phyloP scores from a whole-genome alignment of 148 eudicot species.

The Dysphania ambrosioides region DNA sequence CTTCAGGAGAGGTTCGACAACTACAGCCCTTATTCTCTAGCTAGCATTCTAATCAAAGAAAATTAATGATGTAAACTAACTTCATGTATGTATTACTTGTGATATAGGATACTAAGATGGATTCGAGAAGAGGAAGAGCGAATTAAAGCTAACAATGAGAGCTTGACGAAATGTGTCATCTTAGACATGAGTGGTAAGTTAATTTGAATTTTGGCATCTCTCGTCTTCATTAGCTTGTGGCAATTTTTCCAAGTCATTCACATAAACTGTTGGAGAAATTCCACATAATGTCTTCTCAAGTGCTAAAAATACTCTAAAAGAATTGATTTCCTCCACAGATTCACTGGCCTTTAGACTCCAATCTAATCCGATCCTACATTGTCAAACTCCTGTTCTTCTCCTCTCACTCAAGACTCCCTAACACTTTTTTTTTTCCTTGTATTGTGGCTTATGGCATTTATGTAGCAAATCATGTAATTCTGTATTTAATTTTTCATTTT shows the following conservation, averaged over 20 bases:
- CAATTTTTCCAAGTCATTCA: not conserved
- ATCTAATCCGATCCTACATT: too few relatives aligned
- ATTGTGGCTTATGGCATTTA: too few relatives aligned
- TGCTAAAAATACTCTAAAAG: too few relatives aligned
- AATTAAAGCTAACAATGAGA: constrained; percentile 43
- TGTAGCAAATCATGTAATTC: too few relatives aligned
- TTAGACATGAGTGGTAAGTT: constrained; percentile 87
- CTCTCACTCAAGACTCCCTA: too few relatives aligned
- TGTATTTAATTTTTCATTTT: too few relatives aligned
- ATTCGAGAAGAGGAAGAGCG: constrained; percentile 86
- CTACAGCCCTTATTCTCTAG: not conserved
- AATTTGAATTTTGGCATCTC: not conserved
- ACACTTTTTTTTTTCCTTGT: too few relatives aligned
- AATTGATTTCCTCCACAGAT: too few relatives aligned
- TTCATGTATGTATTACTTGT: not conserved
- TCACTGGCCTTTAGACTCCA: too few relatives aligned
- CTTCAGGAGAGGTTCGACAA: constrained; percentile 79
- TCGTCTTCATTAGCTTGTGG: not conserved
- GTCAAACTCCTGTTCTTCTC: too few relatives aligned
- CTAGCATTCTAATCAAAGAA: not conserved
- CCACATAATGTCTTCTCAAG: too few relatives aligned
- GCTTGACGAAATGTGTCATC: constrained; percentile 55
- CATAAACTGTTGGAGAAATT: not conserved
- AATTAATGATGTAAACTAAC: not conserved
- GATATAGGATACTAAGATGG: constrained; percentile 80